Evolutionary conservation across 805 yeast genomes (phyloP).

Genomic region (Metschnikowia similis): DNA sequence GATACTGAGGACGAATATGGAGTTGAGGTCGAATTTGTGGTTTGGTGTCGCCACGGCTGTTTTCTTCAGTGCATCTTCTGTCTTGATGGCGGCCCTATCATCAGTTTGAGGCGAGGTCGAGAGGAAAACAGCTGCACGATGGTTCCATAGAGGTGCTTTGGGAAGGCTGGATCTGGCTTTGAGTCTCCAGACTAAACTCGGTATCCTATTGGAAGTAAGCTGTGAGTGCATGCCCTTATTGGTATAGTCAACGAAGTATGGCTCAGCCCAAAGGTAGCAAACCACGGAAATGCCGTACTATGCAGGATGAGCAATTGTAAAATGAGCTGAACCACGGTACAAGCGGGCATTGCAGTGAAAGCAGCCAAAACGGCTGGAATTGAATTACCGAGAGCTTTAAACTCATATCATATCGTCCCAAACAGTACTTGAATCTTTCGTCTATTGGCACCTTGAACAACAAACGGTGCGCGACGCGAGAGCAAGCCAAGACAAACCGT

Average conservation of each 20-base stretch:
- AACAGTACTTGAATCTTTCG: neutral
- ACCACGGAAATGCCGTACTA: neutral
- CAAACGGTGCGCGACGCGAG: neutral
- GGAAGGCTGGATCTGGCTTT: neutral
- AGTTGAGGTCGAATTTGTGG: conserved; percentile 23
- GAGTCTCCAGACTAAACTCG: neutral
- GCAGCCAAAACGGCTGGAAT: neutral
- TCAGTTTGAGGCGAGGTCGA: neutral
- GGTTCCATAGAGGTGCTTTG: neutral
- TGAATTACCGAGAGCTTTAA: neutral
- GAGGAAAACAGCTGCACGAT: neutral
- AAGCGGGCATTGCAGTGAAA: neutral
- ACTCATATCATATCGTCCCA: neutral
- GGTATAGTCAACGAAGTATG: neutral
- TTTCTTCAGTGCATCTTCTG: neutral
- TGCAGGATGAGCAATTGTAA: neutral
- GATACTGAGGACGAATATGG: conserved; percentile 61
- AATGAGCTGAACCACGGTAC: neutral
- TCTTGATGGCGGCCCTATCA: neutral
- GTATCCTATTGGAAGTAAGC: neutral
- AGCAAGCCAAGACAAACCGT: neutral
- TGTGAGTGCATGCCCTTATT: neutral
- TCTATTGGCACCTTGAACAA: neutral
- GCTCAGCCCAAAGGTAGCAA: neutral
- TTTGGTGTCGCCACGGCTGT: neutral